Conservation (phyloP, 2,329 filamentous ascomycete genomes). For the Trichoderma sp. region DNA sequence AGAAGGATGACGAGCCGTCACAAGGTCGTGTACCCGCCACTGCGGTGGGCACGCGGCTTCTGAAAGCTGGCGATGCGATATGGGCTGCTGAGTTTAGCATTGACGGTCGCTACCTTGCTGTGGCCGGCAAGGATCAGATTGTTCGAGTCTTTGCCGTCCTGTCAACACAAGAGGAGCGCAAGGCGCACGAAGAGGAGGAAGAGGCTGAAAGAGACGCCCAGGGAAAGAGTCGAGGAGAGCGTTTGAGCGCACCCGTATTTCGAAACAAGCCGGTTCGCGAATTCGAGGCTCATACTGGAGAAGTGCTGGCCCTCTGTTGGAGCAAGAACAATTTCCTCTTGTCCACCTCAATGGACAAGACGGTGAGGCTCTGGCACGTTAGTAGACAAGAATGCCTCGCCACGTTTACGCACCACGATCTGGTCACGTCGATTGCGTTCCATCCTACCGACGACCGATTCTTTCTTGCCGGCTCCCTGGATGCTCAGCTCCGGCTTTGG, state of each 20-base stretch:
- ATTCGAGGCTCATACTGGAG: constrained; percentile 78
- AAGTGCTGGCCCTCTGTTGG: constrained; percentile 91
- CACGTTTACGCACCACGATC: constrained; percentile 91
- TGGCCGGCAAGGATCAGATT: constrained; percentile 83
- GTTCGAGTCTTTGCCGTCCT: constrained; percentile 89
- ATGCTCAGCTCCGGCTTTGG: constrained; percentile 86
- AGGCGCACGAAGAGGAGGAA: constrained; percentile 65
- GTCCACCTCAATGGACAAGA: constrained; percentile 97
- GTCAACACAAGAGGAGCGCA: constrained; percentile 74
- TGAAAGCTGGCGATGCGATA: constrained; percentile 62
- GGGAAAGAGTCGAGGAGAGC: constrained; percentile 45
- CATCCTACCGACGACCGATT: constrained; percentile 95
- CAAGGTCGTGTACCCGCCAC: constrained; percentile 34
- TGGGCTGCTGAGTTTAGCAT: constrained; percentile 93
- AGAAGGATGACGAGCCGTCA: constrained; percentile 28
- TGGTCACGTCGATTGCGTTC: constrained; percentile 92
- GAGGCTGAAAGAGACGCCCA: constrained; percentile 43
- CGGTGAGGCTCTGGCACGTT: constrained; percentile 89
- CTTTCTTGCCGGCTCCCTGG: constrained; percentile 89
- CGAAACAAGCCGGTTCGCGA: constrained; percentile 72
- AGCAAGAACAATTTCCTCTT: constrained; percentile 98
- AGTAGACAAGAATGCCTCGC: constrained; percentile 82
- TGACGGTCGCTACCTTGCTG: constrained; percentile 86
- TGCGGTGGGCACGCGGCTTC: constrained; percentile 40
- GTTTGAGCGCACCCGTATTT: constrained; percentile 87